Evolutionary conservation across 441 rosid species (phyloP).

Genomic region (Pelargonium australe): DNA sequence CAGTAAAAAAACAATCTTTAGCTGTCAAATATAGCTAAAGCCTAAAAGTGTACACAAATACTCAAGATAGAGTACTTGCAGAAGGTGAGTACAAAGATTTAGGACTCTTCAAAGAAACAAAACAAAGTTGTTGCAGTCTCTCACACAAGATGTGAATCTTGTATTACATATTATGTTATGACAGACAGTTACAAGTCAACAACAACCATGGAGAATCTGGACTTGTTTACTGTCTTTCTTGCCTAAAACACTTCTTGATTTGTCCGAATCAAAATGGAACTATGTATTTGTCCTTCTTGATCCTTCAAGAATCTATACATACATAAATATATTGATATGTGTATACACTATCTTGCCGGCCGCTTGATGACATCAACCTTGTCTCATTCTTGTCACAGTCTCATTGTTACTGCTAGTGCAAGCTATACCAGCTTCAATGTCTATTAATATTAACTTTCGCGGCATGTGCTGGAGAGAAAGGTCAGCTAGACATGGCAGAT

Average conservation of each 20-base stretch:
- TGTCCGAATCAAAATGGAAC: not conserved
- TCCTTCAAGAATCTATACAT: not conserved
- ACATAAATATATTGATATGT: not conserved
- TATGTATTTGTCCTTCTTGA: not conserved
- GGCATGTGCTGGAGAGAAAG: not conserved
- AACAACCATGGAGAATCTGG: conserved; percentile 16
- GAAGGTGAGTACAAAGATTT: not conserved
- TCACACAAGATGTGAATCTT: not conserved
- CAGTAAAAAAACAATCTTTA: no score
- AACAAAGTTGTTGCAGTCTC: not conserved
- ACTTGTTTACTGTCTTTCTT: conserved; percentile 19
- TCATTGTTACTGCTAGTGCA: no score
- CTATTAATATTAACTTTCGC: not conserved
- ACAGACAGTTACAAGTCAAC: conserved; percentile 8
- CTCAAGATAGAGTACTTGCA: no score
- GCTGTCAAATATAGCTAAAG: no score
- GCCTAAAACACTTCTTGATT: conserved; percentile 8
- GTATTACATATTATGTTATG: not conserved
- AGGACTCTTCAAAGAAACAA: not conserved
- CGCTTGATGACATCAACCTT: not conserved
- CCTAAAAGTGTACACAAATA: no score
- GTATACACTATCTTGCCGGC: conserved; percentile 19
- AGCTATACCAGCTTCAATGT: not conserved
- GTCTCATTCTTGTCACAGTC: conserved; percentile 11
- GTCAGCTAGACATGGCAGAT: conserved; percentile 36